Conservation (phyloP, 208 protist species). For the Trypanosomatidae sp. region DNA sequence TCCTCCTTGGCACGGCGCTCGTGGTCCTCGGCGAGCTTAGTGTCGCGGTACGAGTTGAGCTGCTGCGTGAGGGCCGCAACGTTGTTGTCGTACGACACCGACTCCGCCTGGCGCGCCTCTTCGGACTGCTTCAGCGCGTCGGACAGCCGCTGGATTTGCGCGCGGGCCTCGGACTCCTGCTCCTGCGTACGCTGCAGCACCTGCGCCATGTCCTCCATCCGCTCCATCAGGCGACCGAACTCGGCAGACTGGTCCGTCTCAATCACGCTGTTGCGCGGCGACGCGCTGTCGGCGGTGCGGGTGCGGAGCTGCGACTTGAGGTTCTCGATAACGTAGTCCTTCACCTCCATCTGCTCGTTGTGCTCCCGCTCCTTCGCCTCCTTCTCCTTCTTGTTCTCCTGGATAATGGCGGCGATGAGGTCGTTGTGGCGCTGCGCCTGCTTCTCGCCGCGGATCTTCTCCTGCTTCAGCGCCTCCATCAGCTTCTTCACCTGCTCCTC, state of each 20-base stretch:
- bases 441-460: constrained; percentile 63
- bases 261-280: constrained; percentile 20
- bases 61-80: constrained; percentile 55
- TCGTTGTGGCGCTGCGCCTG: constrained; percentile 66
- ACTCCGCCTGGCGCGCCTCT: constrained; percentile 61
- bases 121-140: constrained; percentile 65
- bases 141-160: constrained; percentile 52
- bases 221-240: constrained; percentile 63
- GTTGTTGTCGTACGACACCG: constrained; percentile 76
- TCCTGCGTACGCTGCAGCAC: constrained; percentile 74
- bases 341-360: constrained; percentile 72
- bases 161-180: constrained; percentile 58
- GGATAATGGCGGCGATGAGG: constrained; percentile 79
- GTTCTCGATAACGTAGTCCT: constrained; percentile 82
- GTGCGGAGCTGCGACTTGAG: constrained; percentile 64
- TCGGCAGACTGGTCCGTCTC: constrained; percentile 55
- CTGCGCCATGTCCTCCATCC: constrained; percentile 76
- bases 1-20: constrained; percentile 41
- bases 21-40: constrained; percentile 70
- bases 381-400: constrained; percentile 87
- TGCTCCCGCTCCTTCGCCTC: constrained; percentile 87
- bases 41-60: constrained; percentile 59
- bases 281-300: constrained; percentile 45
- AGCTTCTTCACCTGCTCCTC: constrained; percentile 61
- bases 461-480: constrained; percentile 56